Evolutionary conservation across 2,329 filamentous ascomycete genomes (phyloP).

Genomic region (Apiospora phragmitis): DNA sequence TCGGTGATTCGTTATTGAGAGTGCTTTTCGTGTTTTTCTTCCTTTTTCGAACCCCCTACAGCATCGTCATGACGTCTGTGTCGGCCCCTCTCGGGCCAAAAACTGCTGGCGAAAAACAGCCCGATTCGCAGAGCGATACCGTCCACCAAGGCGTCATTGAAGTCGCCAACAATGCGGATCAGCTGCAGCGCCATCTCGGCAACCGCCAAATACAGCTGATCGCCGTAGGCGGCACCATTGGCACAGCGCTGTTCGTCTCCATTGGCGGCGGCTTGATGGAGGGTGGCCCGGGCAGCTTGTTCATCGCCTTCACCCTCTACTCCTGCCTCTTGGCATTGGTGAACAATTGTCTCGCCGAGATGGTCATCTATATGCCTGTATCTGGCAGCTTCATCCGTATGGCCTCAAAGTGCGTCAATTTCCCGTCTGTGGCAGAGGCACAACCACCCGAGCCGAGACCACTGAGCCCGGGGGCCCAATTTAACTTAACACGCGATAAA

Average conservation of each 20-base stretch:
- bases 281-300: constrained; percentile 49
- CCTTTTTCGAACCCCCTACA: not conserved
- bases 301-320: constrained; percentile 58
- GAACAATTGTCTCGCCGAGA: constrained; percentile 67
- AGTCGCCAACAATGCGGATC: constrained; percentile 12
- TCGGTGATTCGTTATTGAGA: not conserved
- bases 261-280: constrained; percentile 53
- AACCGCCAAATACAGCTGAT: constrained; percentile 50
- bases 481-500: not conserved
- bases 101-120: not conserved
- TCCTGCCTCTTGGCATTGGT: constrained; percentile 56
- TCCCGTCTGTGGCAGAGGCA: not conserved
- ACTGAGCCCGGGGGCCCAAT: not conserved
- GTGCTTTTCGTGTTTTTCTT: not conserved
- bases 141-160: constrained; percentile 10
- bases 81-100: not conserved
- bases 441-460: not conserved
- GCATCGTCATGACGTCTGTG: not conserved
- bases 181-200: constrained; percentile 15
- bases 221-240: constrained; percentile 56
- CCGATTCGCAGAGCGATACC: not conserved
- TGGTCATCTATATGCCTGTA: constrained; percentile 63
- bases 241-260: constrained; percentile 56
- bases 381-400: constrained; percentile 65
- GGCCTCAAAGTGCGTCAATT: constrained; percentile 51